Evolutionary conservation across 2,329 filamentous ascomycete species (phyloP).

Genomic region (Pseudocercospora fijiensis): DNA sequence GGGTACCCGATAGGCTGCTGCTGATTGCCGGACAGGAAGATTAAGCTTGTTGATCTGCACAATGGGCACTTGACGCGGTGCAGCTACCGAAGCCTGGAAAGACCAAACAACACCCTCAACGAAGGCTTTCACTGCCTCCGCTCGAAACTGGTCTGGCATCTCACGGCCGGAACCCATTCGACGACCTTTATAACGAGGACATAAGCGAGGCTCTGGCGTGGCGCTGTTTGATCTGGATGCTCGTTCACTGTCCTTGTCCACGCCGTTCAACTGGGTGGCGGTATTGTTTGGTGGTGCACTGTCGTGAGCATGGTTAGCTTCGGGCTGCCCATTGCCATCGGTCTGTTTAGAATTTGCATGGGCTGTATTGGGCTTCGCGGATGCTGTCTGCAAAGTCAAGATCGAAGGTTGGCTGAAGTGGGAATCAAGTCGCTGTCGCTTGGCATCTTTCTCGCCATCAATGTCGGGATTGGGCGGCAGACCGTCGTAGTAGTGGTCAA

Average conservation of each 20-base stretch:
- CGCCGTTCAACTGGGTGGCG: neutral
- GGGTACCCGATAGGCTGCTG: conserved; percentile 55
- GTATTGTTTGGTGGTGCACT: conserved; percentile 3
- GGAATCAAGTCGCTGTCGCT: conserved; percentile 30
- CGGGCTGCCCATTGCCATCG: neutral
- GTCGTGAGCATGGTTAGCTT: conserved; percentile 3
- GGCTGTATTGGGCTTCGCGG: neutral
- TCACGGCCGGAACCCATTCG: conserved; percentile 57
- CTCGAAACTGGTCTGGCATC: conserved; percentile 59
- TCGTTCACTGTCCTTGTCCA: neutral
- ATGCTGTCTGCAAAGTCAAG: conserved; percentile 11
- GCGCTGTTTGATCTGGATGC: conserved; percentile 12
- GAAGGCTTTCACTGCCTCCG: conserved; percentile 56
- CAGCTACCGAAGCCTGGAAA: conserved; percentile 56
- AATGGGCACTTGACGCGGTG: conserved; percentile 46
- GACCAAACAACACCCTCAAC: conserved; percentile 59
- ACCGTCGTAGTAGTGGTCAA: conserved; percentile 55
- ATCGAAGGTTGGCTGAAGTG: conserved; percentile 7
- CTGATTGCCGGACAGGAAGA: conserved; percentile 58
- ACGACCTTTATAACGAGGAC: conserved; percentile 54
- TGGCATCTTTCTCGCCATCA: conserved; percentile 24
- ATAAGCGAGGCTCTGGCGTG: conserved; percentile 19
- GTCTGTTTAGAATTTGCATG: neutral
- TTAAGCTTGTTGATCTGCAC: conserved; percentile 48
- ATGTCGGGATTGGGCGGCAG: conserved; percentile 19